Evolutionary conservation across 306 rosid species (phyloP), one percentile per base, ranked within the genome.

Genomic region (Morella rubra): DNA sequence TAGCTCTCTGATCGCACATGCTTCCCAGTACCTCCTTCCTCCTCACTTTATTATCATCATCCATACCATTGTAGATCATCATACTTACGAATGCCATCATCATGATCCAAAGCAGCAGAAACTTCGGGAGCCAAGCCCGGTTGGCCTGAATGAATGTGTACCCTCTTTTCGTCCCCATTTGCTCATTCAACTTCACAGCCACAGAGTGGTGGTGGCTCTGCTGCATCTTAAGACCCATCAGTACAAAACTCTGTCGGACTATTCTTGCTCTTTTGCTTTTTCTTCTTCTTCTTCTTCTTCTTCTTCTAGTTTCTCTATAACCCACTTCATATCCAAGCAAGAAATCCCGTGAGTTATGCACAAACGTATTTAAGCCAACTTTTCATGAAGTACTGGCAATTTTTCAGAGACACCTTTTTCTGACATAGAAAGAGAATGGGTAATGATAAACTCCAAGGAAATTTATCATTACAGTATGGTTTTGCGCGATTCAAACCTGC

Each of bases 1-100:
- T 89, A 24, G 99, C 98, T 54, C 99, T 89, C 86, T 92, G 91
- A 75, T 96, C 99, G 85, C 99, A 96, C 86, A 92, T 91, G 82
- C 98, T 96, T 41, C 84, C 88, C 71, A 96, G 85, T 8, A 86
- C 85, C 84, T 93, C 98, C 47, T 76, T 89, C 83, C 99, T 86
- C 73, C 98, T 87, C 37, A 89, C 96, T 78, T 87, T 92, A 77
- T 82, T 82, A 41, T 86, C 93, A 79, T 86, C 97, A 89, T 96
- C 99, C 97, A 92, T 86, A 10, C 61, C 27, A 47, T 32, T 83
- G 82, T 84, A 96, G 84, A 91, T 87, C 44, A 18, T 19, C 76
- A 64, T 24, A 77, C 99, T 71, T 32, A 91, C 18, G 16, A 86
- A 41, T 16, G 85, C 85, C 96, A 96, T 84, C 18, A 86, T 79